Evolutionary conservation across 2,329 filamentous ascomycete species (phyloP).

Genomic region (Hymenotorrendiella dingleyae): DNA sequence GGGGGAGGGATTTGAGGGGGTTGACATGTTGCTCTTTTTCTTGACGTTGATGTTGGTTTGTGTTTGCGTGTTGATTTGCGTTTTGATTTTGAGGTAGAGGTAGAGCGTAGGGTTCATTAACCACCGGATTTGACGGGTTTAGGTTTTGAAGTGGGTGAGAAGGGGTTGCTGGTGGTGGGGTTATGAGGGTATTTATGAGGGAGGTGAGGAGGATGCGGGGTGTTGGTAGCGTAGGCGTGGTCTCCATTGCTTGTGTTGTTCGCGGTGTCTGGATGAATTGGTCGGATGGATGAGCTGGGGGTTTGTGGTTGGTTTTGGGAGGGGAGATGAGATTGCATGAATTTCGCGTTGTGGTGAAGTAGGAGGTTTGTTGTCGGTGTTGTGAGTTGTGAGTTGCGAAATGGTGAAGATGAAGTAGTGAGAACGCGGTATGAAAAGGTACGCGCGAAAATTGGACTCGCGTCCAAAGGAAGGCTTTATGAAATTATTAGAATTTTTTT

Average conservation of each 20-base stretch:
- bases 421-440: too few relatives aligned
- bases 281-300: conserved; percentile 13
- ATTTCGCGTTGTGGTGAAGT: too few relatives aligned
- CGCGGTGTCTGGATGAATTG: conserved; percentile 7
- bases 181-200: conserved; percentile 23
- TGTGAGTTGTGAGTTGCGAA: too few relatives aligned
- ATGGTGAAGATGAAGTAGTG: too few relatives aligned
- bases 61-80: too few relatives aligned
- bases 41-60: not conserved
- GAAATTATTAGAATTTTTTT: too few relatives aligned
- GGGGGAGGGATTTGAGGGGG: conserved; percentile 17
- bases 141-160: not conserved
- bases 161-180: conserved; percentile 1
- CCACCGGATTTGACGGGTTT: too few relatives aligned
- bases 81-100: too few relatives aligned
- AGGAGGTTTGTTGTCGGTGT: too few relatives aligned
- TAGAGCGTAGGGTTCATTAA: not conserved
- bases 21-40: too few relatives aligned
- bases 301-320: not conserved
- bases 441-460: too few relatives aligned
- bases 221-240: conserved; percentile 17
- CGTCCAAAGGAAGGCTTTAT: too few relatives aligned
- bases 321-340: not conserved
- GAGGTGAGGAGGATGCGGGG: conserved; percentile 25
- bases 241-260: not conserved